Conservation (phyloP, 495 filamentous ascomycete genomes). For the Podospora bellae-mahoneyi region DNA sequence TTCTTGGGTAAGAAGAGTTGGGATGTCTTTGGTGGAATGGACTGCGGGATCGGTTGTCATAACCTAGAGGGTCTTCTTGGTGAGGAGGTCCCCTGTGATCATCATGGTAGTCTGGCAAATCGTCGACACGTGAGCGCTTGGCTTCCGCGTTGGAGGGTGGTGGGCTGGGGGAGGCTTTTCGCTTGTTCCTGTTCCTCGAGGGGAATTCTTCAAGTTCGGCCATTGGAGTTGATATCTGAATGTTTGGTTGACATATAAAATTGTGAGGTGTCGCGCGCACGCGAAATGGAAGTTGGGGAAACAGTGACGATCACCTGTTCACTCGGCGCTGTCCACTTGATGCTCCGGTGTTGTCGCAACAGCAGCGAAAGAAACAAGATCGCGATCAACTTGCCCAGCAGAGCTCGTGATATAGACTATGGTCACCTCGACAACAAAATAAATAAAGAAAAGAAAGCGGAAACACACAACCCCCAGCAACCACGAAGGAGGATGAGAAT, state of each 20-base stretch:
- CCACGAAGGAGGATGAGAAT: background rate
- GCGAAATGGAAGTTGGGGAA: background rate
- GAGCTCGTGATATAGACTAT: no score
- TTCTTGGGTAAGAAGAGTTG: background rate
- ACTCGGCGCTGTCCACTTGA: no score
- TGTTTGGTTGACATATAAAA: background rate
- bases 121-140: constrained; percentile 26
- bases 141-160: constrained; percentile 13
- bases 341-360: no score
- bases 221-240: background rate
- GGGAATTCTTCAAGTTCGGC: constrained; percentile 15
- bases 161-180: constrained; percentile 27
- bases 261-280: background rate
- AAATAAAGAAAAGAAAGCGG: no score
- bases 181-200: constrained; percentile 17
- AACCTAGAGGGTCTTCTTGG: constrained; percentile 14
- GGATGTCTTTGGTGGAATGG: background rate
- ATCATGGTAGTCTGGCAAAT: background rate
- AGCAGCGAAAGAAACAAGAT: no score
- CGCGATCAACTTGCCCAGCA: no score
- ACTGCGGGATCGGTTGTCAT: constrained; percentile 20
- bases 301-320: no score
- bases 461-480: no score
- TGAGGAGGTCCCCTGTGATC: background rate
- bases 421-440: no score